A percentile compares a stretch with the other conserved stretches of the same genome.
These are phyloP conservation scores for Tetracentron sinense DNA, from an alignment of 164 flowering plant genomes.

Conservation along the genomic window DNA sequence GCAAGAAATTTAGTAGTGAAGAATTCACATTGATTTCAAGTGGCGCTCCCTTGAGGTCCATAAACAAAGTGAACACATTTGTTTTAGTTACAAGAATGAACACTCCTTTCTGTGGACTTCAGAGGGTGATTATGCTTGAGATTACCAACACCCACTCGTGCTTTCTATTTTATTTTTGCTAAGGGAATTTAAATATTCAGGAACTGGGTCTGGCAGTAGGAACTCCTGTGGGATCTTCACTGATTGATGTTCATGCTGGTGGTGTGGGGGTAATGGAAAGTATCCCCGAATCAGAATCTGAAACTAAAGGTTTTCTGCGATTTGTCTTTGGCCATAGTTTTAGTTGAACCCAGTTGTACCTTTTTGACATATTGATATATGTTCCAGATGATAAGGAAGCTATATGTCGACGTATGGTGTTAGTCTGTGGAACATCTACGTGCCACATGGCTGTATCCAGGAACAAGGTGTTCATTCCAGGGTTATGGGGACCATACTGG, in stretches of 20 bases:
- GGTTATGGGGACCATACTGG: slow-evolving; percentile 99
- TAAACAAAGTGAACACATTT: slow-evolving; percentile 24
- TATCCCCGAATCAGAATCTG: slow-evolving; percentile 38
- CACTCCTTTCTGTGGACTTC: slow-evolving; percentile 17
- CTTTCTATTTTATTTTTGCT: slow-evolving; percentile 10
- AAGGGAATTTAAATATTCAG: slow-evolving; percentile 37
- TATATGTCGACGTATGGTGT: slow-evolving; percentile 72
- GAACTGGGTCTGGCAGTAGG: slow-evolving; percentile 79
- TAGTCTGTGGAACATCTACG: slow-evolving; percentile 97
- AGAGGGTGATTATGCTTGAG: slow-evolving; percentile 21
- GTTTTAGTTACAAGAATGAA: slow-evolving; percentile 12
- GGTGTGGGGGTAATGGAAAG: slow-evolving; percentile 98
- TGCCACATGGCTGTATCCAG: slow-evolving; percentile 91
- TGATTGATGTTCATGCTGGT: slow-evolving; percentile 99
- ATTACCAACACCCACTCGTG: background rate
- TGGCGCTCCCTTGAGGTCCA: slow-evolving; percentile 44
- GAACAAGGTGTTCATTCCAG: slow-evolving; percentile 81
- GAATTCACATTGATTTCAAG: slow-evolving; percentile 41
- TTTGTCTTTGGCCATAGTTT: background rate
- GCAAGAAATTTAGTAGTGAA: slow-evolving; percentile 56
- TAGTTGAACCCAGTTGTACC: no score
- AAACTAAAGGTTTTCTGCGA: slow-evolving; percentile 41
- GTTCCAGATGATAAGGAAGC: slow-evolving; percentile 55
- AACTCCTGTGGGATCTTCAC: slow-evolving; percentile 86
- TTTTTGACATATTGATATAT: slow-evolving; percentile 4